Evolutionary conservation across 2,329 filamentous ascomycete species (phyloP).

Genomic region (Fusarium goolgardi): DNA sequence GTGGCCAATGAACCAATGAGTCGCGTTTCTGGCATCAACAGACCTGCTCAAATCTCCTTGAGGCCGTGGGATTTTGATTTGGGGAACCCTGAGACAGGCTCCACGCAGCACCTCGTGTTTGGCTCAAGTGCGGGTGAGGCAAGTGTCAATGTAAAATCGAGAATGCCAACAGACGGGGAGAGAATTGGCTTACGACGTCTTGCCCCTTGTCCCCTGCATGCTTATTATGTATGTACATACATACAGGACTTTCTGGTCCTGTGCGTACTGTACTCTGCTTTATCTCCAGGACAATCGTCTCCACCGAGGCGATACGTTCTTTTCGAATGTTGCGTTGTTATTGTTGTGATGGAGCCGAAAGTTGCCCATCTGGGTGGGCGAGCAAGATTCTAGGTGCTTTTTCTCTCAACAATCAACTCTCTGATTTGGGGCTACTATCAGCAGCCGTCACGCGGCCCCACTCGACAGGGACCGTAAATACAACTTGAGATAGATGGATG

Average conservation of each 20-base stretch:
- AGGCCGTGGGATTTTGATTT: constrained; percentile 44
- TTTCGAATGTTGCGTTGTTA: constrained; percentile 13
- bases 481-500: constrained; percentile 1
- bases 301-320: constrained; percentile 35
- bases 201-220: constrained; percentile 42
- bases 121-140: constrained; percentile 32
- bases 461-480: neutral
- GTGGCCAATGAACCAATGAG: constrained; percentile 46
- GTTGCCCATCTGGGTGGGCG: constrained; percentile 2
- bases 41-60: constrained; percentile 47
- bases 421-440: constrained; percentile 25
- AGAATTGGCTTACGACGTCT: constrained; percentile 39
- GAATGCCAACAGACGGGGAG: constrained; percentile 14
- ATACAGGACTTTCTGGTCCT: constrained; percentile 8
- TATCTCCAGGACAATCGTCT: constrained; percentile 31
- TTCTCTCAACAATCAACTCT: constrained; percentile 7
- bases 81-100: constrained; percentile 49
- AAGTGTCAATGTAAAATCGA: constrained; percentile 31
- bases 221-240: constrained; percentile 20
- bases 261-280: constrained; percentile 11
- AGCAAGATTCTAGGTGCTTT: constrained; percentile 11
- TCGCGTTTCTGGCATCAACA: constrained; percentile 45
- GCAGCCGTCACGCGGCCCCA: constrained; percentile 26
- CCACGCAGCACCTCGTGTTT: constrained; percentile 48
- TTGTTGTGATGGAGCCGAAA: constrained; percentile 20